Conservation (phyloP, 495 filamentous ascomycete genomes). For the Podospora didyma region DNA sequence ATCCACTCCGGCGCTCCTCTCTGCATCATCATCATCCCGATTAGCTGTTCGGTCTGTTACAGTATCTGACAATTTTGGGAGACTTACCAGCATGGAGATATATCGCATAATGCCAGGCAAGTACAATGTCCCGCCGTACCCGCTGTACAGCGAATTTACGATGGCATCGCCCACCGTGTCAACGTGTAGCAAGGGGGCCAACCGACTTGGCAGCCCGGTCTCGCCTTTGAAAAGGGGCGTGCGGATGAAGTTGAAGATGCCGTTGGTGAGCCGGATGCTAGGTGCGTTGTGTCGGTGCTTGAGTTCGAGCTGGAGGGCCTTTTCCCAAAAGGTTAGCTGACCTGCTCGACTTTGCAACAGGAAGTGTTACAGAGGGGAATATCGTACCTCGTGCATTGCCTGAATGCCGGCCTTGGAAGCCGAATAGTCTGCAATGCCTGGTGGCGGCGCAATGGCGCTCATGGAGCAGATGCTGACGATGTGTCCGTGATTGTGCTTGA, state of each 20-base stretch:
- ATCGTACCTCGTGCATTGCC: constrained; percentile 14
- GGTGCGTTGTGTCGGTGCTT: constrained; percentile 22
- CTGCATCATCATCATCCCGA: neutral
- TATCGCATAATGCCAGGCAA: constrained; percentile 32
- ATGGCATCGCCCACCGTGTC: constrained; percentile 34
- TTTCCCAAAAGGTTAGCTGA: neutral
- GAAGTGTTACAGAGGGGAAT: too few species aligned
- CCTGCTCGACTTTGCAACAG: too few species aligned
- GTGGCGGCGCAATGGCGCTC: constrained; percentile 14
- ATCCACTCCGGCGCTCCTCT: constrained; percentile 11
- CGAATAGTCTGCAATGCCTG: constrained; percentile 19
- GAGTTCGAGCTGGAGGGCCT: constrained; percentile 21
- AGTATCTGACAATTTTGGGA: neutral
- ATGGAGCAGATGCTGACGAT: constrained; percentile 21
- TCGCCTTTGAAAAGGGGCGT: constrained; percentile 31
- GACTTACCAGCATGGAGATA: constrained; percentile 28
- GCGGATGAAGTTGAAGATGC: constrained; percentile 31
- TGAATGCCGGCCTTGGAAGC: constrained; percentile 21
- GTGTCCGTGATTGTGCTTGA: constrained; percentile 20
- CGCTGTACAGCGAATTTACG: constrained; percentile 29
- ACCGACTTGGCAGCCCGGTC: constrained; percentile 26
- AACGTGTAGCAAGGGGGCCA: constrained; percentile 33
- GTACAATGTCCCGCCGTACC: constrained; percentile 27
- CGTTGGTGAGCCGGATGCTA: constrained; percentile 27
- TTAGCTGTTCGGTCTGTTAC: neutral